phyloP scores from a whole-genome alignment of 805 yeast species.

The Metschnikowia henanensis region DNA sequence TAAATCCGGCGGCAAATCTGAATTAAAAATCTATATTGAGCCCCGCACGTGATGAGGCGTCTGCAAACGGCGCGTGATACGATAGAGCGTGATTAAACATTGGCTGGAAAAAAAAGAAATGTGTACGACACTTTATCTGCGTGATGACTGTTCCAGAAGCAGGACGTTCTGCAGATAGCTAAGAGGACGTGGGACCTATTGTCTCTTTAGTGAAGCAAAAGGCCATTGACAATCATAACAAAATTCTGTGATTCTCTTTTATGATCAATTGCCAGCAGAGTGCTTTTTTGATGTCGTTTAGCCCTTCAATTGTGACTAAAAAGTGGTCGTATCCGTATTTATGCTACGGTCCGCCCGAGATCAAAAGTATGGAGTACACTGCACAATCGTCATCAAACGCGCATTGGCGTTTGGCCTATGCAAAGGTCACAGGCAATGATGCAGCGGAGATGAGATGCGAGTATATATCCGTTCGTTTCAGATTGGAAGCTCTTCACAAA shows the following conservation, averaged over 20 bases:
- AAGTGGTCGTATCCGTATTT: not conserved
- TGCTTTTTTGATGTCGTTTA: not conserved
- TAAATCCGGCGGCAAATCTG: not conserved
- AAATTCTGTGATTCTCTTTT: too few relatives aligned
- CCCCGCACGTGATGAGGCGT: constrained; percentile 4
- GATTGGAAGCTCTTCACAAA: not conserved
- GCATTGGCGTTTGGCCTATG: constrained; percentile 15
- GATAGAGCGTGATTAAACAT: not conserved
- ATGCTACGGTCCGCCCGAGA: constrained; percentile 1
- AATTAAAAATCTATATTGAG: too few relatives aligned
- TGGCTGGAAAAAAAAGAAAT: constrained; percentile 7
- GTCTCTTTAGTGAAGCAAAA: not conserved
- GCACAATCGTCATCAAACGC: constrained; percentile 13
- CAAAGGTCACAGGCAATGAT: constrained; percentile 10
- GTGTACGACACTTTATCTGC: constrained; percentile 4
- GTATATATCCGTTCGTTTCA: not conserved
- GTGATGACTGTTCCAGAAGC: constrained; percentile 9
- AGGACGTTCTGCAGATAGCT: constrained; percentile 4
- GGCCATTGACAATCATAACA: constrained; percentile 3
- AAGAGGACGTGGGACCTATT: not conserved
- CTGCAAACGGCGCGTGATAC: constrained; percentile 3
- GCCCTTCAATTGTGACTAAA: not conserved
- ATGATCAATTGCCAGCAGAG: not conserved
- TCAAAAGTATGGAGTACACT: constrained; percentile 13
- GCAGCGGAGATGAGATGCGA: constrained; percentile 13